A percentile compares a stretch with the other conserved stretches of the same genome.
These are phyloP conservation scores for Fraxinus quadrangulata DNA, from an alignment of 257 asterid genomes.

Conservation along the genomic window DNA sequence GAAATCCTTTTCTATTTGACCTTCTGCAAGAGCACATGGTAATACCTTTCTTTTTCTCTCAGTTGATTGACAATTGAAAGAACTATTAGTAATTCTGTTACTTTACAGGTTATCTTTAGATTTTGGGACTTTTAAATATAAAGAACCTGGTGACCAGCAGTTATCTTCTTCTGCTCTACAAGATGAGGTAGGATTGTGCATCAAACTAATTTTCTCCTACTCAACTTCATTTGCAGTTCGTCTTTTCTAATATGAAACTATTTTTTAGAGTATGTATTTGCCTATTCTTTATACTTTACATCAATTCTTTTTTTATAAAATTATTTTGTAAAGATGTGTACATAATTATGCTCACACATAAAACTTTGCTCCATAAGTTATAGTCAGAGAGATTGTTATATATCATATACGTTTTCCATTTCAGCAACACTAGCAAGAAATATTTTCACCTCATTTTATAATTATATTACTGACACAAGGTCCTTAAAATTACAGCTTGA, in stretches of 20 bases:
- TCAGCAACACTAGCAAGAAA: conserved; percentile 9
- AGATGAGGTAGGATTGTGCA: conserved; percentile 68
- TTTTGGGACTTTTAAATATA: conserved; percentile 85
- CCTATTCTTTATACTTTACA: neutral
- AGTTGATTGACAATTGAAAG: neutral
- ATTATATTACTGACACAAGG: conserved; percentile 24
- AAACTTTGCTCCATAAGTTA: conserved; percentile 12
- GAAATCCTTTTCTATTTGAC: neutral
- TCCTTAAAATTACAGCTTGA: conserved; percentile 68
- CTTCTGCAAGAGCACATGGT: neutral
- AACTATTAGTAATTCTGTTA: conserved; percentile 14
- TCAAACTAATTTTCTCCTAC: conserved; percentile 9
- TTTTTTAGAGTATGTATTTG: neutral
- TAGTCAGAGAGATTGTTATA: neutral
- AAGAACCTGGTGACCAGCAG: conserved; percentile 56
- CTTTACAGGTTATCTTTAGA: conserved; percentile 74
- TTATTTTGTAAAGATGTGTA: neutral
- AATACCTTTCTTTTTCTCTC: neutral
- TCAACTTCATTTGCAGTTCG: neutral
- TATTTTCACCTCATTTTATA: conserved; percentile 18
- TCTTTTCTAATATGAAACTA: neutral
- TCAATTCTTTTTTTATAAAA: neutral
- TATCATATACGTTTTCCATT: conserved; percentile 11
- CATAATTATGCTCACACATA: neutral
- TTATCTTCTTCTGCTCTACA: conserved; percentile 82